Evolutionary conservation across 192 early-diverging fungal genomes (phyloP).

Genomic region (Podila horticola): DNA sequence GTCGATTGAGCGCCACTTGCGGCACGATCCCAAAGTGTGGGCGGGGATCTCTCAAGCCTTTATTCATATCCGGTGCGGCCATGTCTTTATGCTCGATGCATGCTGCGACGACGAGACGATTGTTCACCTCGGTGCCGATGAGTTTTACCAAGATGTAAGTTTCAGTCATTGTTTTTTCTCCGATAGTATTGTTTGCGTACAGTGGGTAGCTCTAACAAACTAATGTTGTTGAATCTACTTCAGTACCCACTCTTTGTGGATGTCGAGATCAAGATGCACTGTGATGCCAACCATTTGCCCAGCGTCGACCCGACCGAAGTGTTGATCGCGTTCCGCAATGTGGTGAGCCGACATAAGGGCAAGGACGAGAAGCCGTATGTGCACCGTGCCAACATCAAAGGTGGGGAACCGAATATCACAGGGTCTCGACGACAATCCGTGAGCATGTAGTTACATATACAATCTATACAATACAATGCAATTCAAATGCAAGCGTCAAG

Average conservation of each 20-base stretch:
- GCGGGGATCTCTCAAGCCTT: slow-evolving; percentile 46
- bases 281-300: slow-evolving; percentile 2
- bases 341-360: slow-evolving; percentile 11
- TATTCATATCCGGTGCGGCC: slow-evolving; percentile 49
- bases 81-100: slow-evolving; percentile 49
- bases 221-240: neutral
- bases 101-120: slow-evolving; percentile 51
- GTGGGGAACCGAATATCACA: neutral
- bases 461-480: too few relatives aligned
- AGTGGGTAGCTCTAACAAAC: neutral
- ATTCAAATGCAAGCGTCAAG: too few relatives aligned
- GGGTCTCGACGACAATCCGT: neutral
- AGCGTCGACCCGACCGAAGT: slow-evolving; percentile 26
- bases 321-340: slow-evolving; percentile 41
- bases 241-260: slow-evolving; percentile 53
- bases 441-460: neutral
- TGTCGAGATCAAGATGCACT: slow-evolving; percentile 53
- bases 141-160: slow-evolving; percentile 49
- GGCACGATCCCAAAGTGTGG: slow-evolving; percentile 32
- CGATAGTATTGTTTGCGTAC: neutral
- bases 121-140: slow-evolving; percentile 41
- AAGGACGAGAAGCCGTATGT: slow-evolving; percentile 13
- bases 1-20: slow-evolving; percentile 39
- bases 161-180: neutral
- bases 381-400: slow-evolving; percentile 11